Percentiles rank a stretch among this genome's conserved stretches.
These are phyloP conservation scores for Astragalus glycyphyllos DNA, from an alignment of 306 rosid genomes.

Conservation along the genomic window DNA sequence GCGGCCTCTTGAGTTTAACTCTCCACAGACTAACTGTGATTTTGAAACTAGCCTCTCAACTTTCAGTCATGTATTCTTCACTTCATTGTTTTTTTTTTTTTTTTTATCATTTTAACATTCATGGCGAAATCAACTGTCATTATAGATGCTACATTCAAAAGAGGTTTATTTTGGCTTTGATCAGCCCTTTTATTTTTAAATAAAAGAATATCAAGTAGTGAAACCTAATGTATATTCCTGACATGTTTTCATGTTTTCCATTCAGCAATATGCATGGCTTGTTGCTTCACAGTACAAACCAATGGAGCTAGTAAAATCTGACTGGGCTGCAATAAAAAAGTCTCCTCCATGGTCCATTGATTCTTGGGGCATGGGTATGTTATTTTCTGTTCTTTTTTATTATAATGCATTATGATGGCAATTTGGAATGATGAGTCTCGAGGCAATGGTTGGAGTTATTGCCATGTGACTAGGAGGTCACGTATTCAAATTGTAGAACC, in stretches of 20 bases:
- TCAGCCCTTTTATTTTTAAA: slow-evolving; percentile 23
- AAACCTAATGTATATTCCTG: slow-evolving; percentile 43
- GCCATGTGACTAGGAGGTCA: not conserved
- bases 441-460: not conserved
- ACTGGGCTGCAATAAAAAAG: slow-evolving; percentile 84
- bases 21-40: slow-evolving; percentile 30
- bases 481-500: not conserved
- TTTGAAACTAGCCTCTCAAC: slow-evolving; percentile 26
- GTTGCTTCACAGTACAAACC: slow-evolving; percentile 93
- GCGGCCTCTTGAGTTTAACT: not conserved
- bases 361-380: slow-evolving; percentile 99
- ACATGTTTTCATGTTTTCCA: slow-evolving; percentile 33
- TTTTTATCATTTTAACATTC: slow-evolving; percentile 4
- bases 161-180: slow-evolving; percentile 28
- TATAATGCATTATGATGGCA: slow-evolving; percentile 26
- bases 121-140: slow-evolving; percentile 19
- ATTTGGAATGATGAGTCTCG: slow-evolving; percentile 15
- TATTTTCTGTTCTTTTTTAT: slow-evolving; percentile 38
- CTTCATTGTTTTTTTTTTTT: not conserved
- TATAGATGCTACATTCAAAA: slow-evolving; percentile 19
- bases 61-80: slow-evolving; percentile 36
- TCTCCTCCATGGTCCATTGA: slow-evolving; percentile 97
- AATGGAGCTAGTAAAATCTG: slow-evolving; percentile 86
- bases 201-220: slow-evolving; percentile 30
- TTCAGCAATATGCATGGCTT: slow-evolving; percentile 99